Evolutionary conservation across 2,329 filamentous ascomycete genomes (phyloP), one percentile per base, ranked within the genome.

Genomic region (Sporothrix variecibatus): DNA sequence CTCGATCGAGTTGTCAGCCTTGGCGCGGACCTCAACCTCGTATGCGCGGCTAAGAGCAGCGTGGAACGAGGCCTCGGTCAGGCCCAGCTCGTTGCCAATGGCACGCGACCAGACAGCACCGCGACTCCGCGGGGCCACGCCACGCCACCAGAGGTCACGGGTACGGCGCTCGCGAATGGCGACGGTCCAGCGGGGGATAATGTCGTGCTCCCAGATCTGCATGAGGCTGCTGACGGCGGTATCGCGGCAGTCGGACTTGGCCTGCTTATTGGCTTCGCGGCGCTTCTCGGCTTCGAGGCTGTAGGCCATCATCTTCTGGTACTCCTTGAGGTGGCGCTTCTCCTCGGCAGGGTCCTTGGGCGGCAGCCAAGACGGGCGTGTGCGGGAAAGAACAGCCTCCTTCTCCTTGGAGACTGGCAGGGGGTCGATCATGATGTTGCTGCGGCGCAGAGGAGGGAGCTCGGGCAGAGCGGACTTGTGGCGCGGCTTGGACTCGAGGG

Each of bases 331-430:
- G 82, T 99, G 96, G 77, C 91, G 92, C 81, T 90, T 93, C 84
- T 99, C 96, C 82, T 99, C 96, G 72, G 93, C 93, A 1, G 94
- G 95, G 77, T 96, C 91, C 83, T 96, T 96, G 0, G 93, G 93
- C 0, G 94, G 93, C 2, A 96, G 85, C 94, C 94, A 96, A 0
- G 92, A 94, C 0, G 93, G 93, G 51, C 93, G 87, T 1, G 93
- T 96, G 23, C 94, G 87, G 31, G 92, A 94, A 28, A 96, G 85
- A 1, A 95, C 93, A 2, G 93, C 93, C 79, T 95, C 93, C 81
- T 96, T 96, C 82, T 96, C 93, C 81, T 93, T 94, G 64, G 93
- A 95, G 38, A 95, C 90, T 20, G 93, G 93, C 49, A 96, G 84
- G 3, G 93, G 93, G 78, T 96, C 93, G 75, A 95, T 94, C 88